Evolutionary conservation across 805 yeast species (phyloP), one percentile per base, ranked within the genome.

Genomic region (Nakazawaea anatomiae): DNA sequence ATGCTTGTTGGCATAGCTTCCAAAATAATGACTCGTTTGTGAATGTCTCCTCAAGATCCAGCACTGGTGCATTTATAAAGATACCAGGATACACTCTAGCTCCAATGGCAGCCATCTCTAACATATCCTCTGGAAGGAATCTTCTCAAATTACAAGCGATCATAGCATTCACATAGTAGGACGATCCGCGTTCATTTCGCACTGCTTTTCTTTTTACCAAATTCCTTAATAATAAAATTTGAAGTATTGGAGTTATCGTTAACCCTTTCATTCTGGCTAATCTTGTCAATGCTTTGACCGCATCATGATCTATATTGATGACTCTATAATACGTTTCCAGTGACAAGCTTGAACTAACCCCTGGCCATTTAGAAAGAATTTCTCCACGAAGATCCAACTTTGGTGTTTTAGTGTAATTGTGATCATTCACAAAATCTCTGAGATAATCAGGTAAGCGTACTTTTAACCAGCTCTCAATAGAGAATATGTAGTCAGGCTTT

Each of bases 141-240:
- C 52, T 27, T 42, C 52, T 40, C 43, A 46, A 42, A 31, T 50
- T 46, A 14, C 41, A 35, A 11, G 50, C 47, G 2, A 50, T 12
- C 52, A 50, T 50, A 28, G 52, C 41, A 11, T 46, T 31, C 18
- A 50, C 5, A 34, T 50, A 50, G 34, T 50, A 49, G 51, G 39
- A 32, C 34, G 11, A 5, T 41, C 18, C 6, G 12, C 42, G 2
- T 30, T 18, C 35, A 34, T 44, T 44, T 40, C 34, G 9, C 2
- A 44, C 18, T 8, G 38, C n/a, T 7, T 39, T 39, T n/a, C 5
- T 18, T 8, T n/a, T 8, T 6, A 44, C 46, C 6, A 50, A 18
- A 35, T 28, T 10, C 30, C 30, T 41, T 12, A 45, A 31, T 10
- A 45, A 30, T 11, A 50, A 14, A 5, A 27, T 32, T 30, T 50